A percentile compares a stretch with the other conserved stretches of the same genome.
These are phyloP conservation scores for Cystobasidium tubakii DNA, from an alignment of 768 basidiomycete species.

Conservation along the genomic window DNA sequence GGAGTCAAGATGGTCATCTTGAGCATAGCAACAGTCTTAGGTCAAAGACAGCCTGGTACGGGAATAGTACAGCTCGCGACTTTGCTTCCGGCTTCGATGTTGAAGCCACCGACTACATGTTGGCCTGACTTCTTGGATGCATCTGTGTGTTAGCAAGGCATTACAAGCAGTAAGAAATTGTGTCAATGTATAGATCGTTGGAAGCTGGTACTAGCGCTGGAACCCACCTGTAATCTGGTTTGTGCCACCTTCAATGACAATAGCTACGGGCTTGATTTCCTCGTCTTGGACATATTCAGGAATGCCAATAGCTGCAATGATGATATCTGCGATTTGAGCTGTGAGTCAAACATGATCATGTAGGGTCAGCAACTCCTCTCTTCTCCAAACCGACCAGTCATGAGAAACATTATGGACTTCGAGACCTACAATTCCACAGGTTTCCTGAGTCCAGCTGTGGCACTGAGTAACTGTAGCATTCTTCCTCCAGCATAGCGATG, in stretches of 20 bases:
- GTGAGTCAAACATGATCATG: constrained; percentile 21
- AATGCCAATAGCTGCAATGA: constrained; percentile 95
- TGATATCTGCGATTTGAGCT: constrained; percentile 84
- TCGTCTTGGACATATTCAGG: constrained; percentile 81
- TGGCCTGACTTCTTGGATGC: constrained; percentile 87
- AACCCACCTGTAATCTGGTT: constrained; percentile 80
- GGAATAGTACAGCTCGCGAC: constrained; percentile 90
- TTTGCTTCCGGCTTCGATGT: constrained; percentile 65
- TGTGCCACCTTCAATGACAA: constrained; percentile 96
- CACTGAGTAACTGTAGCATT: constrained; percentile 98
- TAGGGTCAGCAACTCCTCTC: background rate
- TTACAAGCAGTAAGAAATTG: background rate
- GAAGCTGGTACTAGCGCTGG: no score
- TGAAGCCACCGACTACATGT: constrained; percentile 91
- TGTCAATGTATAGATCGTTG: background rate
- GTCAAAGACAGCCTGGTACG: constrained; percentile 96
- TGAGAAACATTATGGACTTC: no score
- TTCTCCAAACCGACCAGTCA: no score
- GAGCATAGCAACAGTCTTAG: constrained; percentile 98
- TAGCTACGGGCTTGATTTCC: constrained; percentile 90
- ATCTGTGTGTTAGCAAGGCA: constrained; percentile 57
- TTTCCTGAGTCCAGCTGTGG: constrained; percentile 83
- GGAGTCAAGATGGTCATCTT: constrained; percentile 88
- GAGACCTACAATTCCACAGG: constrained; percentile 62
- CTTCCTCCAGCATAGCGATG: constrained; percentile 77